Conservation (phyloP, 1,139 yeast species). For the Torulaspora globosa region DNA sequence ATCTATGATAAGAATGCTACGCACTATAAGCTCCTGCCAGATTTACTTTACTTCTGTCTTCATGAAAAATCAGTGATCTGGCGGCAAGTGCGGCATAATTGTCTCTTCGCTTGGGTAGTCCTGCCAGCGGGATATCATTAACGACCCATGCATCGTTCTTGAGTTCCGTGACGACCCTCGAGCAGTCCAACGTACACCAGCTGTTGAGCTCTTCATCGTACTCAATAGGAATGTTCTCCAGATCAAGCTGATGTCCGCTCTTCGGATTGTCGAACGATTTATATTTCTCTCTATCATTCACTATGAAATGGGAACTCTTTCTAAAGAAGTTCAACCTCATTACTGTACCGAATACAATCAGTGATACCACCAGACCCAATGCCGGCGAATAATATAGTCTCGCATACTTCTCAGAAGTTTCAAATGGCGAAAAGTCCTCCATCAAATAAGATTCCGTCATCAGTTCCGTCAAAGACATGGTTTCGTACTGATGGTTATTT, state of each 20-base stretch:
- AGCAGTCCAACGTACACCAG: conserved; percentile 7
- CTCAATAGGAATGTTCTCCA: conserved; percentile 2
- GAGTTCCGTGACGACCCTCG: background rate
- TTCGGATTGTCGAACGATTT: background rate
- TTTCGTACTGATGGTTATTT: background rate
- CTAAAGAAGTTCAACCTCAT: conserved; percentile 3
- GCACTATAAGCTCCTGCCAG: background rate
- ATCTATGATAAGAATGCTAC: background rate
- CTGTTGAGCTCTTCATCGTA: conserved; percentile 7
- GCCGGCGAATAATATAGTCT: conserved; percentile 5
- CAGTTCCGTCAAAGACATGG: conserved; percentile 5
- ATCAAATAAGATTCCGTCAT: conserved; percentile 4
- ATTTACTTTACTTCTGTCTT: background rate
- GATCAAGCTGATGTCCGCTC: background rate
- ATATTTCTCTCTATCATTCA: background rate
- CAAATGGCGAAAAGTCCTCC: conserved; percentile 5
- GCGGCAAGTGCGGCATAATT: conserved; percentile 1
- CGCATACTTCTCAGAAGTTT: conserved; percentile 1
- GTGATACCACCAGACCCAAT: conserved; percentile 4
- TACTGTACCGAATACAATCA: conserved; percentile 6
- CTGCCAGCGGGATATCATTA: background rate
- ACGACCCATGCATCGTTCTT: background rate
- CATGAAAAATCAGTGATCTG: conserved; percentile 1
- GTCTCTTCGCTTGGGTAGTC: background rate
- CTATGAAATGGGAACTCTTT: conserved; percentile 1